Evolutionary conservation across 2,329 filamentous ascomycete species (phyloP), one percentile per base, ranked within the genome.

Genomic region (Ophiostoma piceae): DNA sequence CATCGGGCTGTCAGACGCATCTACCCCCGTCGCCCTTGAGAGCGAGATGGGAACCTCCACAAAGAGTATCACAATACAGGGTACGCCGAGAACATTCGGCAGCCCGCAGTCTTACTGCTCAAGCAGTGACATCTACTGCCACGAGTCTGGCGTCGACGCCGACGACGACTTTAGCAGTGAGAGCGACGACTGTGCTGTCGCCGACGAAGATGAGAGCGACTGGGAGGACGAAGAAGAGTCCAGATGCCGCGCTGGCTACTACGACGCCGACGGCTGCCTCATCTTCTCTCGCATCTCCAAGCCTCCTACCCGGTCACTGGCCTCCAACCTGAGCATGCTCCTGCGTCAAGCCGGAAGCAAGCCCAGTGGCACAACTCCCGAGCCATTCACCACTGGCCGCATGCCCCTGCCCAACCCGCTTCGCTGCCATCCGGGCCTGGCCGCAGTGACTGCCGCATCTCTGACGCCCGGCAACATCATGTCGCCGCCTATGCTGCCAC

Each of bases 401-500:
- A 32, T 39, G 8, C 16, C 16, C 39, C 39, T 60, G n/a, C 69
- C 69, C 41, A 65, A 71, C 29, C 72, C 72, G 2, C 70, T 71
- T 32, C 66, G 47, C 16, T 70, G 69, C 69, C 69, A 72, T 35
- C 69, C 69, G 9, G 41, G 66, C 7, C 9, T 64, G 29, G n/a
- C 67, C 41, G 2, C 64, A 39, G 35, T 64, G 54, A 22, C 67
- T 65, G 2, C 64, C 22, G 35, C 22, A 1, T 67, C 67, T 7
- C 62, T 67, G 16, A 67, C 69, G 5, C 35, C 32, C 29, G 11
- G 3, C 1, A 35, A 22, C 12, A n/a, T 35, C 7, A 26, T 47
- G 41, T 67, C 68, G 43, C 70, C 68, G 22, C 39, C 19, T 1
- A 22, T 62, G 66, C 70, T 41, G 14, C 67, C 70, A 1, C 67